Conservation (phyloP, 129 eudicot genomes). For the Flaveria sonorensis region DNA sequence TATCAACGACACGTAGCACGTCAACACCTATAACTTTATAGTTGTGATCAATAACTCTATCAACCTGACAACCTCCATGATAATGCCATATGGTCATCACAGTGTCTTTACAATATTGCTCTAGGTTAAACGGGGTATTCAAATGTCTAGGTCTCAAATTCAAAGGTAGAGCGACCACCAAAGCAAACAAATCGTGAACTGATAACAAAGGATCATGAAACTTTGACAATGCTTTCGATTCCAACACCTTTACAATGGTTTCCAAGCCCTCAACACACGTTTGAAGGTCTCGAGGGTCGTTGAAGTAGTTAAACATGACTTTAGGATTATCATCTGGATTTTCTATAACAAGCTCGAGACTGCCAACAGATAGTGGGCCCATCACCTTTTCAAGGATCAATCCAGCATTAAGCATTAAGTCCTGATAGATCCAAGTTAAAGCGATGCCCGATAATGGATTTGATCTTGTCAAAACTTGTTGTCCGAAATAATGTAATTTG, state of each 20-base stretch:
- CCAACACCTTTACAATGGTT: conserved; percentile 52
- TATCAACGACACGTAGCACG: conserved; percentile 66
- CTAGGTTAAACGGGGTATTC: conserved; percentile 34
- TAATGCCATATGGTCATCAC: conserved; percentile 93
- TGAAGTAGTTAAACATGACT: conserved; percentile 74
- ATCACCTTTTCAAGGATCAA: conserved; percentile 60
- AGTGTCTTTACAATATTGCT: conserved; percentile 70
- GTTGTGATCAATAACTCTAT: conserved; percentile 57
- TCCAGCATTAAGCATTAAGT: conserved; percentile 49
- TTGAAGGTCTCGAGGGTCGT: conserved; percentile 64
- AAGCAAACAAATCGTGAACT: conserved; percentile 37
- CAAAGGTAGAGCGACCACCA: conserved; percentile 51
- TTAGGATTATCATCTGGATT: conserved; percentile 68
- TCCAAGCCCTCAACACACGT: conserved; percentile 75
- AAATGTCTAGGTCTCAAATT: conserved; percentile 53
- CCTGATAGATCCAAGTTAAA: conserved; percentile 24
- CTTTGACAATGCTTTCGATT: conserved; percentile 45
- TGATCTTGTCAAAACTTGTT: conserved; percentile 10
- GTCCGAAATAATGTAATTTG: conserved; percentile 16
- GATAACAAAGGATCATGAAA: conserved; percentile 53
- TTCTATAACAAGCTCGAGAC: conserved; percentile 45
- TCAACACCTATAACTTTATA: conserved; percentile 62
- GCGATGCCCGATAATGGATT: conserved; percentile 11
- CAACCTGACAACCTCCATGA: conserved; percentile 91
- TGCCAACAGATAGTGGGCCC: conserved; percentile 70